These are phyloP conservation scores for Talaromyces liani DNA, from an alignment of 495 filamentous ascomycete genomes.

Conservation along the genomic window DNA sequence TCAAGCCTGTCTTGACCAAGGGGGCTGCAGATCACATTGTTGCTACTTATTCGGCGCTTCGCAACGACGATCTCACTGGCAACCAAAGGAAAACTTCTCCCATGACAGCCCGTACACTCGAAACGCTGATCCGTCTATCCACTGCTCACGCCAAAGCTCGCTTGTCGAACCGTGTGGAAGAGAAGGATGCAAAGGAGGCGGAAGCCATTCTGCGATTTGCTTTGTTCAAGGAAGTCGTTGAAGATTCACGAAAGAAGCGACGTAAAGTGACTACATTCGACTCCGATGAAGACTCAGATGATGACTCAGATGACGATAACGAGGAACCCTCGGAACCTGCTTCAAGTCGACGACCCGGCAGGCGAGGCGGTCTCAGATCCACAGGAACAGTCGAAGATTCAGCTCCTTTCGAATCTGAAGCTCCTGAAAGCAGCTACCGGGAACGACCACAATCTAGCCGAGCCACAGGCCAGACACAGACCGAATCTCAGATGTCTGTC, in stretches of 20 bases:
- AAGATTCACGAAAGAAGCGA: slow-evolving; percentile 74
- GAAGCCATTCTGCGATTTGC: slow-evolving; percentile 91
- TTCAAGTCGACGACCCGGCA: slow-evolving; percentile 21
- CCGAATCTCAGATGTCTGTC: slow-evolving; percentile 54
- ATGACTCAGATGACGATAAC: slow-evolving; percentile 33
- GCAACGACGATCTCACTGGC: slow-evolving; percentile 92
- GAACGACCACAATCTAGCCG: slow-evolving; percentile 40
- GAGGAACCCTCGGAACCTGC: slow-evolving; percentile 27
- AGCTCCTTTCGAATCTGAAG: slow-evolving; percentile 26
- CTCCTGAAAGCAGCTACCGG: slow-evolving; percentile 44
- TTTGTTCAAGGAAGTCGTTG: slow-evolving; percentile 94
- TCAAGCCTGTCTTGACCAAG: slow-evolving; percentile 88
- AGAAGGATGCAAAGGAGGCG: slow-evolving; percentile 80
- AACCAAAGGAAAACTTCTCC: slow-evolving; percentile 90
- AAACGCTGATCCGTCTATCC: slow-evolving; percentile 93
- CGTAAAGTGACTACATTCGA: slow-evolving; percentile 44
- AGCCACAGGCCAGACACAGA: slow-evolving; percentile 29
- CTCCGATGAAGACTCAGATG: slow-evolving; percentile 35
- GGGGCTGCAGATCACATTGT: slow-evolving; percentile 90
- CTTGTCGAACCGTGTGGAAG: slow-evolving; percentile 86
- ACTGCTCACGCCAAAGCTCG: slow-evolving; percentile 94
- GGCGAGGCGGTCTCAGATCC: slow-evolving; percentile 26
- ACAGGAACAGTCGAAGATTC: slow-evolving; percentile 36
- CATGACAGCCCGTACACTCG: slow-evolving; percentile 94
- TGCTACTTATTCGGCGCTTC: slow-evolving; percentile 82